Evolutionary conservation across 805 yeast genomes (phyloP), one percentile per base, ranked within the genome.

Genomic region (Myxozyma lipomycoides): DNA sequence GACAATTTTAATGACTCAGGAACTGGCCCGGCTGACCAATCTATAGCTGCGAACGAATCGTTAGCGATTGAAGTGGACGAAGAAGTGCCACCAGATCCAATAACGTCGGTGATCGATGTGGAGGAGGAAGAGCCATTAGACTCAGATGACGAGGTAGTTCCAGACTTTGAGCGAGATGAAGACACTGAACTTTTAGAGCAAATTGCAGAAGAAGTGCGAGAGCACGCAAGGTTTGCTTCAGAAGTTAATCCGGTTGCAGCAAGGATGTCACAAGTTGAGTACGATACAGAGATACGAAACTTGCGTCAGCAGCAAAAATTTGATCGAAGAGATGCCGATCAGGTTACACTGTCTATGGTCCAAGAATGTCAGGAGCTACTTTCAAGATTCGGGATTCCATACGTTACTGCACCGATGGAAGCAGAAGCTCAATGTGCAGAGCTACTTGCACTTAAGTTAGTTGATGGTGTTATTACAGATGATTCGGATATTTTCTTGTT

Each of bases 361-460:
- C 73, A 75, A 35, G 98, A 93, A 64, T 93, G 95, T 18, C 96
- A 93, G 68, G 96, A 89, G 56, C 72, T 93, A 38, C 71, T 93
- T 6, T 78, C 84, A 25, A 69, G 91, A 47, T 93, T 93, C 73
- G 98, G 98, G 1, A 85, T 93, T 3, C 99, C 99, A 0, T 93
- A 80, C 59, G 77, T 93, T 7, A 86, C 95, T 0, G 97, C 98
- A 0, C 99, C 98, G 0, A 88, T 88, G 90, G 99, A 93, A 68
- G 98, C 98, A 1, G 99, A 93, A 70, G 98, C 98, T 0, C 98
- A 93, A 63, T 93, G 99, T 70, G 96, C 96, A 0, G 86, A 84
- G 58, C 69, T 93, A 4, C 67, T 80, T 36, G 63, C 67, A n/a
- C 66, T 89, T 21, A 79, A 77, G 0, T 71, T 93, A 18, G 96